phyloP scores from a whole-genome alignment of 495 filamentous ascomycete species.

The Chaetomidium leptoderma region DNA sequence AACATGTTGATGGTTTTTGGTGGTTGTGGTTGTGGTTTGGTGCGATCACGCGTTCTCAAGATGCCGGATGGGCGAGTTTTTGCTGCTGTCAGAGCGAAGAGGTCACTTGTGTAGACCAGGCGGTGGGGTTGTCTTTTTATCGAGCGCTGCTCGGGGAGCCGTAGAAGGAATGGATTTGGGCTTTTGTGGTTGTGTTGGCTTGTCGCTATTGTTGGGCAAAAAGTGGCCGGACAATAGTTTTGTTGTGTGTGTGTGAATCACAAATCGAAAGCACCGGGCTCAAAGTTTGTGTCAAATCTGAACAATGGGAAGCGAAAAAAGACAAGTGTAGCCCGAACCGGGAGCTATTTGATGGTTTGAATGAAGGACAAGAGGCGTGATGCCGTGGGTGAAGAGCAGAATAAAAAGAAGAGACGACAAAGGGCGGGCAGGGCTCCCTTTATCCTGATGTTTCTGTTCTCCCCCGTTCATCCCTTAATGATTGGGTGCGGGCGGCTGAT shows the following conservation, averaged over 20 bases:
- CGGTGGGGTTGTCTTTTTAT: conserved; percentile 10
- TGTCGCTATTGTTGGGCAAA: conserved; percentile 19
- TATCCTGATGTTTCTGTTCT: conserved; percentile 33
- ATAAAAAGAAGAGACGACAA: conserved; percentile 9
- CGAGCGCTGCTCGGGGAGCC: conserved; percentile 24
- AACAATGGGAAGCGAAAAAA: conserved; percentile 18
- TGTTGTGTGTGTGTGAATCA: conserved; percentile 5
- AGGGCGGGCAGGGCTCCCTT: conserved; percentile 21
- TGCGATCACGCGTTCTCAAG: conserved; percentile 14
- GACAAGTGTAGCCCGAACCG: conserved; percentile 18
- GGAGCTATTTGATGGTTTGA: conserved; percentile 14
- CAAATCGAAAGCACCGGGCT: conserved; percentile 28
- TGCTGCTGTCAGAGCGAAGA: conserved; percentile 8
- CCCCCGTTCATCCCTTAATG: conserved; percentile 17
- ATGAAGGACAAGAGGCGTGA: conserved; percentile 24
- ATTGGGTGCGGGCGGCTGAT: conserved; percentile 20
- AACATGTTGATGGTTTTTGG: conserved; percentile 31
- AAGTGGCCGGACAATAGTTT: conserved; percentile 12
- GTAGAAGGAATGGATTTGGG: conserved; percentile 19
- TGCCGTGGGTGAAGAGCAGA: conserved; percentile 20
- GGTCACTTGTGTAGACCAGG: conserved; percentile 12
- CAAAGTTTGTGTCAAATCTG: conserved; percentile 10
- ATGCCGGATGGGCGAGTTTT: conserved; percentile 19
- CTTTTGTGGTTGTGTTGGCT: conserved; percentile 3
- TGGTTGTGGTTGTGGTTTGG: neutral